These are phyloP conservation scores for Arxiozyma heterogenica DNA, from an alignment of 1,139 yeast genomes.

Conservation along the genomic window DNA sequence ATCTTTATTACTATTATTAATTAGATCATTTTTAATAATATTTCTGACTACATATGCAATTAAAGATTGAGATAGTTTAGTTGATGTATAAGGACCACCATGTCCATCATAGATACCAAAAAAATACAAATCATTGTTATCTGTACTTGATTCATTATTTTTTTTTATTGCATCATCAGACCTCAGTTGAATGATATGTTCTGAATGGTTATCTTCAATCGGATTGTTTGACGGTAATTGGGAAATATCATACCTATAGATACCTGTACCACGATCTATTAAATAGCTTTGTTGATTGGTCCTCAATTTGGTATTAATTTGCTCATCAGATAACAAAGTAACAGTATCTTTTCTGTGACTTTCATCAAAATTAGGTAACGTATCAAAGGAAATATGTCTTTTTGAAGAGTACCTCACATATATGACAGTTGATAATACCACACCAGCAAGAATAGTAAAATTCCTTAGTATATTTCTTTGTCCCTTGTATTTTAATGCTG, in stretches of 20 bases:
- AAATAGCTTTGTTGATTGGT: constrained; percentile 70
- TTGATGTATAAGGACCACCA: constrained; percentile 91
- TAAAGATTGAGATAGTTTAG: constrained; percentile 70
- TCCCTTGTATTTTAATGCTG: background rate
- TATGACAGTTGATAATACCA: background rate
- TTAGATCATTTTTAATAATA: background rate
- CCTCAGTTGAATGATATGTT: constrained; percentile 47
- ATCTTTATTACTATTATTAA: background rate
- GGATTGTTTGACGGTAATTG: constrained; percentile 90
- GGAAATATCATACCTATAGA: constrained; percentile 78
- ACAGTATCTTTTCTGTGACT: constrained; percentile 1
- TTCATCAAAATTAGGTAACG: background rate
- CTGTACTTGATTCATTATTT: constrained; percentile 56
- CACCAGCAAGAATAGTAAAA: background rate
- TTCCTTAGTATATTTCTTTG: background rate
- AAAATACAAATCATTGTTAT: constrained; percentile 80
- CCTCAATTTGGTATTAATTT: constrained; percentile 61
- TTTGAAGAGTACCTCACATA: background rate
- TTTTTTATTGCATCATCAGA: background rate
- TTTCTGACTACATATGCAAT: constrained; percentile 59
- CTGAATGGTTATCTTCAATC: constrained; percentile 89
- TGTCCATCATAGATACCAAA: constrained; percentile 97
- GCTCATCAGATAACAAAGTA: constrained; percentile 51
- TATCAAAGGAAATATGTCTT: background rate
- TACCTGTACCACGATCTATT: constrained; percentile 85